Percentiles rank a stretch among this genome's conserved stretches.
phyloP scores from a whole-genome alignment of 2,329 filamentous ascomycete genomes.

The Fusarium poae region DNA sequence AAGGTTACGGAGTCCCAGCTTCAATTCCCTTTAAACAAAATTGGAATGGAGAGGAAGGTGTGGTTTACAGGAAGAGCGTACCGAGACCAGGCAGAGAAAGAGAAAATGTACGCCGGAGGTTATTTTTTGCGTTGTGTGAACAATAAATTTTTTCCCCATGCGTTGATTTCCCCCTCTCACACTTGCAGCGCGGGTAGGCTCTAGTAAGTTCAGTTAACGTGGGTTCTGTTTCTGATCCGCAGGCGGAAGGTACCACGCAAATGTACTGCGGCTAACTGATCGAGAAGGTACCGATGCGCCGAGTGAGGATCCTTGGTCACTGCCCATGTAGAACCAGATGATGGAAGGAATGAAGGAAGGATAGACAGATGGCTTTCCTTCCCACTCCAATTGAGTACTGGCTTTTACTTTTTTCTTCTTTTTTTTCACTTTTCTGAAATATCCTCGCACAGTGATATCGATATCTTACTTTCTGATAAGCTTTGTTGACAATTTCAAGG shows the following conservation, averaged over 20 bases:
- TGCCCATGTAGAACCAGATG: neutral
- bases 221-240: conserved; percentile 22
- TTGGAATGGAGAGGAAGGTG: conserved; percentile 48
- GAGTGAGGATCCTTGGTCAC: conserved; percentile 40
- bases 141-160: conserved; percentile 57
- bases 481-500: conserved; percentile 3
- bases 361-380: conserved; percentile 24
- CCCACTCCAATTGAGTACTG: conserved; percentile 1
- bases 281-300: conserved; percentile 41
- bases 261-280: conserved; percentile 36
- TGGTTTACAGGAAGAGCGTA: conserved; percentile 49
- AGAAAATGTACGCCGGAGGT: conserved; percentile 51
- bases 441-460: neutral
- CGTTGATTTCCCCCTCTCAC: conserved; percentile 48
- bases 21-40: conserved; percentile 49
- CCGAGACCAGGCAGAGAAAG: conserved; percentile 38
- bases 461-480: neutral
- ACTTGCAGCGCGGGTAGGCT: conserved; percentile 12
- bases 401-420: neutral
- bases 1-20: conserved; percentile 37
- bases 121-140: conserved; percentile 58
- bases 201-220: conserved; percentile 1
- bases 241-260: conserved; percentile 28
- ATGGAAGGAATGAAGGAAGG: neutral
- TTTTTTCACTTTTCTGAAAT: neutral